Conservation (phyloP, 805 yeast genomes). For the Saccharomyces jurei region DNA sequence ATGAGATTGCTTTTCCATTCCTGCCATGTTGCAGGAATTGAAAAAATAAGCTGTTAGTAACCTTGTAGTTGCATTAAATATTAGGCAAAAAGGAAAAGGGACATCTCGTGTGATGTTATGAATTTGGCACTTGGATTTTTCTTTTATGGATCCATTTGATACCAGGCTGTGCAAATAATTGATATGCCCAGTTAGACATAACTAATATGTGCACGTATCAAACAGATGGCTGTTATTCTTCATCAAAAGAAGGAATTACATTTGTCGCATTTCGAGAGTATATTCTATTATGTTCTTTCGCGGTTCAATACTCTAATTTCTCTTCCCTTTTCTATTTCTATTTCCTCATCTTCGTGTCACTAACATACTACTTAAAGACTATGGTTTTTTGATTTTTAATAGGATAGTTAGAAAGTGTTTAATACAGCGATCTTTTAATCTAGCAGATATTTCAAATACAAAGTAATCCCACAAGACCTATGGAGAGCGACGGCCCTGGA, state of each 20-base stretch:
- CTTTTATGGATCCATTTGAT: not conserved
- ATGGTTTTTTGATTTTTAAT: slow-evolving; percentile 4
- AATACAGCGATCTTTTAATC: not conserved
- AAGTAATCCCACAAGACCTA: not conserved
- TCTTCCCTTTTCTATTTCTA: not conserved
- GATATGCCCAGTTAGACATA: not conserved
- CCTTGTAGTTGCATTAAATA: not conserved
- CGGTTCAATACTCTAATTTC: not conserved
- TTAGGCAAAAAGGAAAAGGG: not conserved
- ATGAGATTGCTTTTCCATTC: not conserved
- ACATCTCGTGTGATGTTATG: not conserved
- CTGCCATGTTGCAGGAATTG: not conserved
- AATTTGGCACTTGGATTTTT: not conserved
- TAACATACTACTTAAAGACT: slow-evolving; percentile 12
- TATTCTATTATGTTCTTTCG: not conserved
- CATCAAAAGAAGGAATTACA: not conserved
- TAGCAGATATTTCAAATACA: not conserved
- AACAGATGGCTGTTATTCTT: not conserved
- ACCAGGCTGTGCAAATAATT: not conserved
- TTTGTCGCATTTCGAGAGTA: not conserved
- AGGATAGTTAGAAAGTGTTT: not conserved
- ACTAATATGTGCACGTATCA: not conserved
- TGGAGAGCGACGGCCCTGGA: not conserved
- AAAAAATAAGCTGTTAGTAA: slow-evolving; percentile 1
- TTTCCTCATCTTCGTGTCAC: not conserved